Percentiles rank a stretch among this genome's conserved stretches.
These are phyloP conservation scores for Cyberlindnera galapagoensis DNA, from an alignment of 805 yeast species.

Conservation along the genomic window DNA sequence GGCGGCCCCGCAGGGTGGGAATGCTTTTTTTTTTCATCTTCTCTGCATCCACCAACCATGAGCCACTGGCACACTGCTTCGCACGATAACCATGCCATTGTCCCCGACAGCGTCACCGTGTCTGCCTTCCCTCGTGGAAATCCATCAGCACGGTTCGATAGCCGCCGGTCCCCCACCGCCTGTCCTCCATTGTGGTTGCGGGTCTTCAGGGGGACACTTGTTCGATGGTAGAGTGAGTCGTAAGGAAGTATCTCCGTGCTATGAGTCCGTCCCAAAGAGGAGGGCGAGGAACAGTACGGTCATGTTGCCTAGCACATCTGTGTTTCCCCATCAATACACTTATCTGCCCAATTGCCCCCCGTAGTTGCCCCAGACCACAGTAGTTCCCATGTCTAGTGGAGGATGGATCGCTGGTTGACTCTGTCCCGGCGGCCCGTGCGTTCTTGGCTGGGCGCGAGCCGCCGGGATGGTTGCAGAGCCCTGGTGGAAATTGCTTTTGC, in stretches of 20 bases:
- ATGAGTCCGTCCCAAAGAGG: conserved; percentile 5
- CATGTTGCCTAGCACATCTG: conserved; percentile 14
- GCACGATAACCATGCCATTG: too few relatives aligned
- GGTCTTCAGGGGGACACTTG: conserved; percentile 1
- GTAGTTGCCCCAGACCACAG: background rate
- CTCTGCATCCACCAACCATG: background rate
- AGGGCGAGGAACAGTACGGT: conserved; percentile 17
- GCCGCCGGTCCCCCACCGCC: conserved; percentile 1
- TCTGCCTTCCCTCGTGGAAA: too few relatives aligned
- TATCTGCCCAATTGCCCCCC: background rate
- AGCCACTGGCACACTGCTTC: background rate
- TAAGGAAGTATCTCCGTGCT: conserved; percentile 19
- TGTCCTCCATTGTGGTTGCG: background rate
- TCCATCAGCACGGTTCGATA: conserved; percentile 1
- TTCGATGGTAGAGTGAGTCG: conserved; percentile 8
- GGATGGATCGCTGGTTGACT: background rate
- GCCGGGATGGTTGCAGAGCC: conserved; percentile 1
- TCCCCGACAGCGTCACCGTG: conserved; percentile 3
- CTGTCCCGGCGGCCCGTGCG: background rate
- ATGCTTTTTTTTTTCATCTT: too few relatives aligned
- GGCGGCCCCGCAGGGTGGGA: too few relatives aligned
- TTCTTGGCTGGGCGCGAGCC: background rate
- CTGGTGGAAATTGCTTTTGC: background rate
- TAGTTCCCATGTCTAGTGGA: background rate
- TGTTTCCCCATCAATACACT: background rate